These are phyloP conservation scores for Metschnikowia drakensbergensis DNA, from an alignment of 805 yeast genomes.

Conservation along the genomic window DNA sequence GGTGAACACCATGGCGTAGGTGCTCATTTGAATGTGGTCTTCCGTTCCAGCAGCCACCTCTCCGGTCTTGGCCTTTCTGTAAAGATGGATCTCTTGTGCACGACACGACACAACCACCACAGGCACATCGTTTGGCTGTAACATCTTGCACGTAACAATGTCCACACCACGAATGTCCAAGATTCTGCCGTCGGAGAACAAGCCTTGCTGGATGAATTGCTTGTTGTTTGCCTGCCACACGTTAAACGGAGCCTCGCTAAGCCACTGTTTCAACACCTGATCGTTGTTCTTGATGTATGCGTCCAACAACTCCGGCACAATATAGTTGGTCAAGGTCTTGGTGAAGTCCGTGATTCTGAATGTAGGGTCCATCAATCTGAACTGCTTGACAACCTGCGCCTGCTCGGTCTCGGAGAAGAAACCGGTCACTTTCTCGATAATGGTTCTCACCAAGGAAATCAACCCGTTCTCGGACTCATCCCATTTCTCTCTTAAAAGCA, in stretches of 20 bases:
- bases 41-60: constrained; percentile 95
- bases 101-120: constrained; percentile 91
- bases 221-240: constrained; percentile 93
- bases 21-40: constrained; percentile 84
- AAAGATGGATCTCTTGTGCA: constrained; percentile 92
- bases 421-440: constrained; percentile 76
- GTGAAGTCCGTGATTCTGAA: constrained; percentile 78
- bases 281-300: constrained; percentile 93
- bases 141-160: constrained; percentile 77
- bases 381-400: constrained; percentile 83
- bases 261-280: constrained; percentile 78
- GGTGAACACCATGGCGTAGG: constrained; percentile 95
- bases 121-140: constrained; percentile 89
- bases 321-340: constrained; percentile 81
- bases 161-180: constrained; percentile 95
- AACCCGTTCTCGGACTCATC: constrained; percentile 94
- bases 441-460: constrained; percentile 72
- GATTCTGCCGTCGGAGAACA: constrained; percentile 86
- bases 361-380: constrained; percentile 84
- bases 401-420: constrained; percentile 95
- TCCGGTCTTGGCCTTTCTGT: constrained; percentile 85
- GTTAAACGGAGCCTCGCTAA: constrained; percentile 93
- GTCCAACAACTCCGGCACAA: constrained; percentile 92
- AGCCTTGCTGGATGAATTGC: constrained; percentile 84
- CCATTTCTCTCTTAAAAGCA: constrained; percentile 66